A percentile compares a stretch with the other conserved stretches of the same genome.
Evolutionary conservation across 1,284 basidiomycete species (phyloP).

Genomic region (Apiotrichum gamsii): DNA sequence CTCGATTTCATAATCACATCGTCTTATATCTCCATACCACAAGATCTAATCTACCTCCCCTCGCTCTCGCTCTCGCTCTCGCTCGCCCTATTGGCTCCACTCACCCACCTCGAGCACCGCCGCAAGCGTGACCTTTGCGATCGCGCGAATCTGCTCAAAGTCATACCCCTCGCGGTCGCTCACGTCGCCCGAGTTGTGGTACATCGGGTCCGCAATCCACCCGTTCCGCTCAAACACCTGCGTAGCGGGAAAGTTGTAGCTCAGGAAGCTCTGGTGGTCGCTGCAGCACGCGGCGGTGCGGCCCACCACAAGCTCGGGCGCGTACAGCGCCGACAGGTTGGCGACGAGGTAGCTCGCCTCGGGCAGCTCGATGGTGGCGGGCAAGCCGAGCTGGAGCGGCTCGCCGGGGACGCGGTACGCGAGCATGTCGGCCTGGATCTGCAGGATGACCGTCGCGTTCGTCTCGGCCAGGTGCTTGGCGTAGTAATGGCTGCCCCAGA

Average conservation of each 20-base stretch:
- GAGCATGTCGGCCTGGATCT: conserved; percentile 85
- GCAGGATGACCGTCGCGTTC: conserved; percentile 64
- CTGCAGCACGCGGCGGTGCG: conserved; percentile 72
- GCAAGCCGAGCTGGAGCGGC: conserved; percentile 71
- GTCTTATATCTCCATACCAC: too few relatives aligned
- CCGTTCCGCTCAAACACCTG: conserved; percentile 66
- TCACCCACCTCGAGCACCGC: conserved; percentile 35
- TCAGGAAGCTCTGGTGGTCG: conserved; percentile 72
- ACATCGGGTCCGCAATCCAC: conserved; percentile 72
- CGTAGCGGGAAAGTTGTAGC: conserved; percentile 72
- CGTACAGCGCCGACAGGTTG: conserved; percentile 63
- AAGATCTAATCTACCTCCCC: too few relatives aligned
- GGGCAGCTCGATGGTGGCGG: conserved; percentile 65
- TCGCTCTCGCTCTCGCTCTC: too few relatives aligned
- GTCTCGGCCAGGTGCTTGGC: conserved; percentile 37
- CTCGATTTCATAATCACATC: too few relatives aligned
- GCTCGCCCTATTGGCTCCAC: too few relatives aligned
- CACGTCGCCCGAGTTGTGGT: conserved; percentile 60
- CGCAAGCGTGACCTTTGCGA: conserved; percentile 68
- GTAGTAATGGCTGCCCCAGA: conserved; percentile 47
- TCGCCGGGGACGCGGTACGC: conserved; percentile 66
- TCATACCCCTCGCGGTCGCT: conserved; percentile 71
- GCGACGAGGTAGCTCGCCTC: conserved; percentile 67
- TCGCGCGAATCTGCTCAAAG: conserved; percentile 67
- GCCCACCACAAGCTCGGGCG: conserved; percentile 74